A percentile compares a stretch with the other conserved stretches of the same genome.
phyloP scores from a whole-genome alignment of 2,329 filamentous ascomycete genomes.

The Aspergillus tubingensis region DNA sequence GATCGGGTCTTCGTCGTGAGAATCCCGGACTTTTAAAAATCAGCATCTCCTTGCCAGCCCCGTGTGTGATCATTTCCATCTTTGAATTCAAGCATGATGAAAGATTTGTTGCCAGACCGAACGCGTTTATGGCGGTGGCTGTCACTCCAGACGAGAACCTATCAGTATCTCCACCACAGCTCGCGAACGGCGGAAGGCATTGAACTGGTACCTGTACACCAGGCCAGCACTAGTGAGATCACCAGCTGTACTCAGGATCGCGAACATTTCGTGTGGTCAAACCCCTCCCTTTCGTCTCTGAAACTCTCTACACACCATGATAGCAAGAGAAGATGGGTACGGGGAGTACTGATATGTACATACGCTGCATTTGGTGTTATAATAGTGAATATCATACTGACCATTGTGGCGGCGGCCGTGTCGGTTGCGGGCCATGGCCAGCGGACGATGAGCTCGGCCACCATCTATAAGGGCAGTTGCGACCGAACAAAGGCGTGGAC shows the following conservation, averaged over 20 bases:
- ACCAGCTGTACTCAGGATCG: not conserved
- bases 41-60: too few relatives aligned
- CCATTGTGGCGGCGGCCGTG: not conserved
- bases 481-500: constrained; percentile 7
- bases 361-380: not conserved
- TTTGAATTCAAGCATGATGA: not conserved
- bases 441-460: not conserved
- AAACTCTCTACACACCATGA: not conserved
- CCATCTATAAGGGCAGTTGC: not conserved
- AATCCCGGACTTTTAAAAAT: too few relatives aligned
- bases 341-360: not conserved
- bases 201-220: not conserved
- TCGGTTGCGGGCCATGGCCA: not conserved
- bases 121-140: not conserved
- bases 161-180: not conserved
- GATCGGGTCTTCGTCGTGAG: too few relatives aligned
- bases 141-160: not conserved
- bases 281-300: not conserved
- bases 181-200: not conserved
- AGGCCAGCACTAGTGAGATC: not conserved
- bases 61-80: too few relatives aligned
- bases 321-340: not conserved
- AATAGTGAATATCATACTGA: not conserved
- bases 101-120: not conserved
- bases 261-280: not conserved